Percentiles rank a stretch among this genome's conserved stretches.
These are phyloP conservation scores for Podospora sp. DNA, from an alignment of 495 filamentous ascomycete species.

Conservation along the genomic window DNA sequence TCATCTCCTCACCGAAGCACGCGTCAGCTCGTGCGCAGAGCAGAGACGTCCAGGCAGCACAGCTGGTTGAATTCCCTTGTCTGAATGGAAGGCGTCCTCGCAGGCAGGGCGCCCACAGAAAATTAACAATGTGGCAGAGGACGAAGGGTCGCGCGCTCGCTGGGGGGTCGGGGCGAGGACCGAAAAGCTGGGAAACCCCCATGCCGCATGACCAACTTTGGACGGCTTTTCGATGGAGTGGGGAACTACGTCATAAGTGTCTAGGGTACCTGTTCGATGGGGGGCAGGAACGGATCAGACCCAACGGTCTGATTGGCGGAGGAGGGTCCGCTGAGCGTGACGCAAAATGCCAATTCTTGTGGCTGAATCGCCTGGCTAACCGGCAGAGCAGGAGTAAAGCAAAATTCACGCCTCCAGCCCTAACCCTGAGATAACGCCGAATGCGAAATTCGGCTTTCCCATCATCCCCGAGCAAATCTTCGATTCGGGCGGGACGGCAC, in stretches of 20 bases:
- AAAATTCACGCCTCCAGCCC: not conserved
- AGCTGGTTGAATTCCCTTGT: not conserved
- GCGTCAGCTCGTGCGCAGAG: not conserved
- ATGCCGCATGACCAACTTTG: not conserved
- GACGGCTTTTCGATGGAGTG: not conserved
- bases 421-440: not conserved
- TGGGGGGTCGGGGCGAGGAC: not conserved
- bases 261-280: not conserved
- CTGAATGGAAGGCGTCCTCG: not conserved
- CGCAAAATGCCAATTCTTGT: not conserved
- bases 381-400: not conserved
- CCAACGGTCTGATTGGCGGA: not conserved
- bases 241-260: not conserved
- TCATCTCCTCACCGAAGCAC: not conserved
- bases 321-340: not conserved
- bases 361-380: not conserved
- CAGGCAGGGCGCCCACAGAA: not conserved
- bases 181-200: not conserved
- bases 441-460: not conserved
- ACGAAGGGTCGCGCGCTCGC: not conserved
- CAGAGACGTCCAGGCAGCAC: not conserved
- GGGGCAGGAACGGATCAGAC: not conserved
- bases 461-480: not conserved
- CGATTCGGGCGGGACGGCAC: not conserved
- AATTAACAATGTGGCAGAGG: not conserved